These are phyloP conservation scores for Scutellaria baicalensis DNA, from an alignment of 257 asterid genomes.

Conservation along the genomic window DNA sequence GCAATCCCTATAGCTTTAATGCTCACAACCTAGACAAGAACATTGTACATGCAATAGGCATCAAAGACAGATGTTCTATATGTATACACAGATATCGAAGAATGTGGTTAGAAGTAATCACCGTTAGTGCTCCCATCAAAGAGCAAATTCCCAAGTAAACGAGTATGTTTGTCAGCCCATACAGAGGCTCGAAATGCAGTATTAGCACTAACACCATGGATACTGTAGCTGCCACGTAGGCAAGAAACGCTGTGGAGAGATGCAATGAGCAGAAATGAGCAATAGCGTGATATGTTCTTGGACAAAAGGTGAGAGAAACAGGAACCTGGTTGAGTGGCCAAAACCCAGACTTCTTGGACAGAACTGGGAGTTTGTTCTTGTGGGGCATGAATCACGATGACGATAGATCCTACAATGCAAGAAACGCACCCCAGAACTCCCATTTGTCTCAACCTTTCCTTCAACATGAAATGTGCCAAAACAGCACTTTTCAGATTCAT, in stretches of 20 bases:
- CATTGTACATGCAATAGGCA: no score
- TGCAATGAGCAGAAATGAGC: conserved; percentile 12
- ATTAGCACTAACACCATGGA: conserved; percentile 41
- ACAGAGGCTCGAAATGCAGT: conserved; percentile 57
- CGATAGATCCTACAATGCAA: conserved; percentile 60
- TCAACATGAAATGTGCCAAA: conserved; percentile 52
- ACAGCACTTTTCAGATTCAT: conserved; percentile 40
- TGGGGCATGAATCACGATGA: conserved; percentile 69
- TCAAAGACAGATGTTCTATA: no score
- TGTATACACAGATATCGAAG: not conserved
- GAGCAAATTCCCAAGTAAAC: conserved; percentile 69
- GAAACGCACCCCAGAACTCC: conserved; percentile 55
- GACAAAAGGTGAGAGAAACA: not conserved
- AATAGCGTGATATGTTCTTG: not conserved
- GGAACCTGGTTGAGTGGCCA: conserved; percentile 63
- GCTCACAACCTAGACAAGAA: conserved; percentile 63
- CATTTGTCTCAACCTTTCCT: conserved; percentile 48
- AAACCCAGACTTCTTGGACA: conserved; percentile 52
- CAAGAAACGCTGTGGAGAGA: conserved; percentile 47
- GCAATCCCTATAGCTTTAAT: conserved; percentile 90
- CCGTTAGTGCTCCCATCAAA: conserved; percentile 68
- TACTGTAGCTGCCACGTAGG: conserved; percentile 41
- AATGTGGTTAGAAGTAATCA: conserved; percentile 5
- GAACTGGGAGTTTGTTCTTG: conserved; percentile 53
- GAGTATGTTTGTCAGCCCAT: conserved; percentile 57